Conservation (phyloP, 345 rosid species). For the Corymbia maculata region DNA sequence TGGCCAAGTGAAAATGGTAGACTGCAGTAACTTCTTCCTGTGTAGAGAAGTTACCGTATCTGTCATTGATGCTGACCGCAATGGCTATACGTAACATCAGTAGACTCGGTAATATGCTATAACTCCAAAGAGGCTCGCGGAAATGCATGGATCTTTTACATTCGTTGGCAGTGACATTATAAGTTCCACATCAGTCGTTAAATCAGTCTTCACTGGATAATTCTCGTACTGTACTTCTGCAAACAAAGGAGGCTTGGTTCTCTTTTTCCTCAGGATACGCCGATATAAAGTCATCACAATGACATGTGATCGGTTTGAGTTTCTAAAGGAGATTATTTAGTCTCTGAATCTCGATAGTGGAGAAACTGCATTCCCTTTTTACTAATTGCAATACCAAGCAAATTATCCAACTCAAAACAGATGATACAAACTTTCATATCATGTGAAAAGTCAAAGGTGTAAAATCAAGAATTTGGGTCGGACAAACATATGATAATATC, state of each 20-base stretch:
- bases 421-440: not conserved
- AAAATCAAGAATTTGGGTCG: not conserved
- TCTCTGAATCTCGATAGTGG: not conserved
- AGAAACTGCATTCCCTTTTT: not conserved
- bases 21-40: not conserved
- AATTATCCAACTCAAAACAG: not conserved
- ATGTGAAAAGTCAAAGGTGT: not conserved
- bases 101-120: not conserved
- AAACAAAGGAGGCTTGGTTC: not conserved
- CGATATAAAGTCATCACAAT: not conserved
- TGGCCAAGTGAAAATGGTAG: not conserved
- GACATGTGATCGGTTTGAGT: not conserved
- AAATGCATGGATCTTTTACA: not conserved
- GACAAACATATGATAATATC: not conserved
- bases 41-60: not conserved
- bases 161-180: not conserved
- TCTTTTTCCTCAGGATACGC: not conserved
- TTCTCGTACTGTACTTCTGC: not conserved
- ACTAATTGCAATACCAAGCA: not conserved
- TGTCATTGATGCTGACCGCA: not conserved
- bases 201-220: not conserved
- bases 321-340: not conserved
- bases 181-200: not conserved
- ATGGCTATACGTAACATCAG: not conserved
- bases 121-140: not conserved